Evolutionary conservation across 139 green algal genomes (phyloP).

Genomic region (Spirogloea muscicola): DNA sequence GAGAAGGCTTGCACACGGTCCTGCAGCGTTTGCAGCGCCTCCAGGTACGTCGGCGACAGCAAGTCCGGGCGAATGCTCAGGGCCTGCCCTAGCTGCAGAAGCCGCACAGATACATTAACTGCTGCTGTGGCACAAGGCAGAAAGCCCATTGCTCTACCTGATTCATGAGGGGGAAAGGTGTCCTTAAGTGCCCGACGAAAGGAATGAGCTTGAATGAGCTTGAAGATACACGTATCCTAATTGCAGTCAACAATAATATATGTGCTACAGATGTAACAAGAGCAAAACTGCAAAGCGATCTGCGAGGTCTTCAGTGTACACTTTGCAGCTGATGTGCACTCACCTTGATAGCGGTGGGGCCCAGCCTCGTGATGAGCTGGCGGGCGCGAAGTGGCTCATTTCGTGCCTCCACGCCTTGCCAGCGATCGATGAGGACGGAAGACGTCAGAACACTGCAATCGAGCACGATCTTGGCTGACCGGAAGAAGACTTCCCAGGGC

Average conservation of each 20-base stretch:
- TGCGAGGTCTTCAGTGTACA: no score
- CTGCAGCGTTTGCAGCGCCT: constrained; percentile 75
- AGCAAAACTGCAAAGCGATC: no score
- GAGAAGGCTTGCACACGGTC: constrained; percentile 56
- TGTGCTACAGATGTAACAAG: no score
- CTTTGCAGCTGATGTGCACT: no score
- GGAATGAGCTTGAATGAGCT: no score
- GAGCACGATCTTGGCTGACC: constrained; percentile 51
- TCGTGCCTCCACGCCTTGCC: background rate
- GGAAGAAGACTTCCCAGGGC: constrained; percentile 57
- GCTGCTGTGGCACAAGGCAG: no score
- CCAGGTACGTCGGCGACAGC: constrained; percentile 64
- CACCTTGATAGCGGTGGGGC: constrained; percentile 59
- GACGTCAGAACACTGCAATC: constrained; percentile 2
- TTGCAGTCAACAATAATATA: no score
- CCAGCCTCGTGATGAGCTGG: constrained; percentile 58
- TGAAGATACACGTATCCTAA: no score
- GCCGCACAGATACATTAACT: no score
- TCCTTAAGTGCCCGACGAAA: no score
- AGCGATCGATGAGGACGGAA: constrained; percentile 17
- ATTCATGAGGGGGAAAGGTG: no score
- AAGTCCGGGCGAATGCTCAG: constrained; percentile 76
- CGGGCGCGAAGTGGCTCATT: constrained; percentile 32
- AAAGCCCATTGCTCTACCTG: no score
- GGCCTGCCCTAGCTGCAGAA: constrained; percentile 55